phyloP scores from a whole-genome alignment of 148 eudicot species.

The Rhododendron kiyosumense region DNA sequence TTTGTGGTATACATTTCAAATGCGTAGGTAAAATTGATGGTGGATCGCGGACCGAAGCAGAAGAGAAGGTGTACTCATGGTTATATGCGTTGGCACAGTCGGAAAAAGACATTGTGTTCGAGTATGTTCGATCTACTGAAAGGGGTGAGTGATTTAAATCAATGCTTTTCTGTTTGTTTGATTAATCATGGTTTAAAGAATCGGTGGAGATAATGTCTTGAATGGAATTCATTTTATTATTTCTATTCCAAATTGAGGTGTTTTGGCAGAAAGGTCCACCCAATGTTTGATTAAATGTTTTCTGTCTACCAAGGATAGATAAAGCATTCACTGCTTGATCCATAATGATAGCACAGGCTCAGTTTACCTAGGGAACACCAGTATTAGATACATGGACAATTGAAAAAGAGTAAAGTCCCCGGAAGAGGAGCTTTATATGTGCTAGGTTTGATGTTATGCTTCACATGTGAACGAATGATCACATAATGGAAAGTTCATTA shows the following conservation, averaged over 20 bases:
- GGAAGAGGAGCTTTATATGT: neutral
- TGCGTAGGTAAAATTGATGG: conserved; percentile 33
- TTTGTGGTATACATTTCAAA: neutral
- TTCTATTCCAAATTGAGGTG: neutral
- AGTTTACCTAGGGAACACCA: neutral
- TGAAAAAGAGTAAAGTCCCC: neutral
- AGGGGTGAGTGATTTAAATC: conserved; percentile 28
- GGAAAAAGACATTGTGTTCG: conserved; percentile 29
- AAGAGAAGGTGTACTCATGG: conserved; percentile 46
- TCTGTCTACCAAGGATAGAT: neutral
- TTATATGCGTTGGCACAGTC: conserved; percentile 42
- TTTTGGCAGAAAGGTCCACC: neutral
- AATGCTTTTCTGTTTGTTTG: neutral
- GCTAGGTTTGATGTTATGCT: neutral
- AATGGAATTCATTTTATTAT: neutral
- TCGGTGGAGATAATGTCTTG: neutral
- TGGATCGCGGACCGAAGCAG: conserved; percentile 32
- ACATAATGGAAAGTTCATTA: neutral
- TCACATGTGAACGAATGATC: neutral
- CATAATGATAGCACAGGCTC: neutral
- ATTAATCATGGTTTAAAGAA: neutral
- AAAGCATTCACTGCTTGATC: neutral
- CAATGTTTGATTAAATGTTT: conserved; percentile 30
- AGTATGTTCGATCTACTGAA: conserved; percentile 50
- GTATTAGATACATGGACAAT: neutral